Conservation (phyloP, 2,329 filamentous ascomycete genomes). For the Talaromyces sp. region DNA sequence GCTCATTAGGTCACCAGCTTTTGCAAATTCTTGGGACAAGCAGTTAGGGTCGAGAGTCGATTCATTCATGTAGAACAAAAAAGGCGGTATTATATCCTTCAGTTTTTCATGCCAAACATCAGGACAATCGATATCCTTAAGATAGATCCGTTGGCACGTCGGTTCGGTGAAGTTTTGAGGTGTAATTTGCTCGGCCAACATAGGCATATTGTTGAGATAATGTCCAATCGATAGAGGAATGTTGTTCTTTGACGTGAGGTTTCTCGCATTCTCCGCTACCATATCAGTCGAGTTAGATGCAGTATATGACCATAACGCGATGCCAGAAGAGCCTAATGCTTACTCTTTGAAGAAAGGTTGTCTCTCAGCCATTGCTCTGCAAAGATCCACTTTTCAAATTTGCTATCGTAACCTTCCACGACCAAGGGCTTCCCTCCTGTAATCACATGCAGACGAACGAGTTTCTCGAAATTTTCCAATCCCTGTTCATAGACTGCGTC, state of each 20-base stretch:
- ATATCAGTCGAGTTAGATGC: background rate
- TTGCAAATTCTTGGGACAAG: slow-evolving; percentile 58
- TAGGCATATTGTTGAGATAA: slow-evolving; percentile 82
- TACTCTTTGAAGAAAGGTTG: slow-evolving; percentile 75
- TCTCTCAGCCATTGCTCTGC: slow-evolving; percentile 73
- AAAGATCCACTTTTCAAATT: slow-evolving; percentile 74
- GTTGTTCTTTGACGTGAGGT: slow-evolving; percentile 68
- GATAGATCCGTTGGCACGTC: slow-evolving; percentile 78
- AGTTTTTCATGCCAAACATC: slow-evolving; percentile 78
- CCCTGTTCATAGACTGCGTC: slow-evolving; percentile 74
- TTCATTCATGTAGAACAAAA: slow-evolving; percentile 87
- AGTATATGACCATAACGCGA: background rate
- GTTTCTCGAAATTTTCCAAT: slow-evolving; percentile 75
- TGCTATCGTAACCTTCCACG: slow-evolving; percentile 79
- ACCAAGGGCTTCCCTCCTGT: slow-evolving; percentile 82
- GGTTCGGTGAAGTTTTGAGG: slow-evolving; percentile 72
- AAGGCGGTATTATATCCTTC: slow-evolving; percentile 70
- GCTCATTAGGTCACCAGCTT: slow-evolving; percentile 91
- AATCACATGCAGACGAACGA: slow-evolving; percentile 79
- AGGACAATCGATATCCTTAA: slow-evolving; percentile 97
- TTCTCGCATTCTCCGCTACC: slow-evolving; percentile 76
- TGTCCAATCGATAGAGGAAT: slow-evolving; percentile 84
- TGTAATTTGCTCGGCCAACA: slow-evolving; percentile 78
- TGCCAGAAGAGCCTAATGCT: slow-evolving; percentile 26
- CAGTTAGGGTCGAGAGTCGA: slow-evolving; percentile 60